A percentile compares a stretch with the other conserved stretches of the same genome.
Evolutionary conservation across 2,329 filamentous ascomycete species (phyloP).

Genomic region (Aspergillus ustus): DNA sequence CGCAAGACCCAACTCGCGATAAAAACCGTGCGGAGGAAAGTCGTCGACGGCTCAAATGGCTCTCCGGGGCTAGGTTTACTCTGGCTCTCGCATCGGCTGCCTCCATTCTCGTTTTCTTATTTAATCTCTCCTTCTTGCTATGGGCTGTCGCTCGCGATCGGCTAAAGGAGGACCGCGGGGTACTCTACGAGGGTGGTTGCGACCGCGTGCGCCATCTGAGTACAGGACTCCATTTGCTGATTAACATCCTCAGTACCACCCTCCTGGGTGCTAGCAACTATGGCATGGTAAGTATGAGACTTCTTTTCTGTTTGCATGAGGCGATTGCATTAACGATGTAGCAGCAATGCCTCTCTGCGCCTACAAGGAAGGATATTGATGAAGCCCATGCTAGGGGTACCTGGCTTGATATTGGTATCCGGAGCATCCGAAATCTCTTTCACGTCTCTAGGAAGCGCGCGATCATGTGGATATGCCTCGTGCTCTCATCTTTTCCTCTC

Average conservation of each 20-base stretch:
- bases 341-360: slow-evolving; percentile 55
- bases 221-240: slow-evolving; percentile 47
- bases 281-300: slow-evolving; percentile 39
- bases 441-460: slow-evolving; percentile 37
- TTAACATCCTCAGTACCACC: slow-evolving; percentile 54
- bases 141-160: slow-evolving; percentile 4
- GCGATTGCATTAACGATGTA: too few relatives aligned
- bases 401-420: slow-evolving; percentile 54
- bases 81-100: background rate
- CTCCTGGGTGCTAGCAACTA: slow-evolving; percentile 56
- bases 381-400: slow-evolving; percentile 47
- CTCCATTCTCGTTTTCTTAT: background rate
- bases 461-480: slow-evolving; percentile 19
- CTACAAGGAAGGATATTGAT: slow-evolving; percentile 57
- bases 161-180: background rate
- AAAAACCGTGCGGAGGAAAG: background rate
- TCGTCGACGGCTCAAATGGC: background rate
- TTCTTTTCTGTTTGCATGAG: too few relatives aligned
- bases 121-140: slow-evolving; percentile 6
- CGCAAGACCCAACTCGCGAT: background rate
- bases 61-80: background rate
- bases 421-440: slow-evolving; percentile 34
- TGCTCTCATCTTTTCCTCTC: slow-evolving; percentile 19
- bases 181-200: slow-evolving; percentile 21
- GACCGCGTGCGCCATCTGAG: slow-evolving; percentile 10